Evolutionary conservation across 345 rosid species (phyloP).

Genomic region (Linum usitatissimum): DNA sequence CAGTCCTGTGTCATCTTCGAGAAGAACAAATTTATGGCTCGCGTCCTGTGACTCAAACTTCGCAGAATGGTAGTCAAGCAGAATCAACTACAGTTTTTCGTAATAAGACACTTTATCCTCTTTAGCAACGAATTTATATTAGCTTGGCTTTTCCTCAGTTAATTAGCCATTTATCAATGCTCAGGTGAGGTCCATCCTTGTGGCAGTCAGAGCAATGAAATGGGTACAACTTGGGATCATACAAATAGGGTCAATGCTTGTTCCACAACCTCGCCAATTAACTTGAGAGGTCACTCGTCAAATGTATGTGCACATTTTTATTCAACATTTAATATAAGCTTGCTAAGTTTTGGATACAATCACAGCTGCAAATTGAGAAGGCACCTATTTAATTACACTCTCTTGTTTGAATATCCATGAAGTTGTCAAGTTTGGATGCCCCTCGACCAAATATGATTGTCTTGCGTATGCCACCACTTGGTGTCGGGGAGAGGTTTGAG

Average conservation of each 20-base stretch:
- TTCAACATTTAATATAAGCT: neutral
- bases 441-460: constrained; percentile 21
- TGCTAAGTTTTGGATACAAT: neutral
- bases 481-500: constrained; percentile 64
- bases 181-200: constrained; percentile 41
- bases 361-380: neutral
- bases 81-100: constrained; percentile 14
- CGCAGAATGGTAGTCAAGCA: constrained; percentile 12
- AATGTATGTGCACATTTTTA: constrained; percentile 40
- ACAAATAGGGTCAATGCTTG: constrained; percentile 20
- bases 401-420: constrained; percentile 18
- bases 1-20: constrained; percentile 55
- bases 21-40: constrained; percentile 50
- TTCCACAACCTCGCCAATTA: constrained; percentile 20
- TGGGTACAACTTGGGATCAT: constrained; percentile 23
- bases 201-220: constrained; percentile 22
- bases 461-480: constrained; percentile 56
- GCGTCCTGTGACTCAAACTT: constrained; percentile 20
- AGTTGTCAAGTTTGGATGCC: constrained; percentile 27
- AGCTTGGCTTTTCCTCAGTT: neutral
- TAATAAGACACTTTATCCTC: constrained; percentile 7
- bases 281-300: constrained; percentile 54
- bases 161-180: constrained; percentile 13
- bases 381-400: neutral
- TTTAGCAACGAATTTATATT: neutral